Evolutionary conservation across 495 filamentous ascomycete genomes (phyloP).

Genomic region (Viridothelium virens): DNA sequence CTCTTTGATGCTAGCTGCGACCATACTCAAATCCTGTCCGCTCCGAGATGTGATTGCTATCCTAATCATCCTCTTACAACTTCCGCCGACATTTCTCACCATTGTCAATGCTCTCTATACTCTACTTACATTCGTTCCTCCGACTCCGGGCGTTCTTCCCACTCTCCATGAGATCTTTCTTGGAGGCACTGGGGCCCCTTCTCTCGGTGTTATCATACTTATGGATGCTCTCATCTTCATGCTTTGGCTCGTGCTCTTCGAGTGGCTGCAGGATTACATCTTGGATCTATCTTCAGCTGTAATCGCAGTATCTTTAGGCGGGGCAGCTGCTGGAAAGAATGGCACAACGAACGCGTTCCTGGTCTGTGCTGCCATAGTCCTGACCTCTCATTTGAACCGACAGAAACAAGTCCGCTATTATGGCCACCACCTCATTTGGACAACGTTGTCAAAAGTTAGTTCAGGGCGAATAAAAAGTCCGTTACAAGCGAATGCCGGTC

Average conservation of each 20-base stretch:
- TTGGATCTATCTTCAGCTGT: constrained; percentile 94
- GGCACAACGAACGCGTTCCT: constrained; percentile 58
- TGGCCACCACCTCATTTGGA: constrained; percentile 3
- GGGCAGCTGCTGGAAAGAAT: constrained; percentile 62
- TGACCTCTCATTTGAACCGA: background rate
- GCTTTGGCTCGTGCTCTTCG: constrained; percentile 86
- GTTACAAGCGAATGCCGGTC: background rate
- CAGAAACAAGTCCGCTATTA: constrained; percentile 8
- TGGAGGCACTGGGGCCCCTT: constrained; percentile 62
- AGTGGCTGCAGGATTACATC: constrained; percentile 76
- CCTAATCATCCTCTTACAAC: constrained; percentile 90
- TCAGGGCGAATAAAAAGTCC: background rate
- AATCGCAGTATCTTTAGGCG: constrained; percentile 87
- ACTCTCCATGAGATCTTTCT: constrained; percentile 46
- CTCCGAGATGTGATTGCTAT: constrained; percentile 96
- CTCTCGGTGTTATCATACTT: constrained; percentile 69
- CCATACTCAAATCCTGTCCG: constrained; percentile 83
- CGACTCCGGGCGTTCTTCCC: constrained; percentile 42
- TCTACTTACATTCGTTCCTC: constrained; percentile 84
- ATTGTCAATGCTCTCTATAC: constrained; percentile 91
- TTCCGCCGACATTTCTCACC: constrained; percentile 85
- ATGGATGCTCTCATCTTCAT: constrained; percentile 74
- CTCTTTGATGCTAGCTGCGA: constrained; percentile 64
- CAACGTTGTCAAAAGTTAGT: background rate
- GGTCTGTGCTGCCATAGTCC: constrained; percentile 73